Conservation (phyloP, 768 basidiomycete genomes). For the Termitomyces sp. region DNA sequence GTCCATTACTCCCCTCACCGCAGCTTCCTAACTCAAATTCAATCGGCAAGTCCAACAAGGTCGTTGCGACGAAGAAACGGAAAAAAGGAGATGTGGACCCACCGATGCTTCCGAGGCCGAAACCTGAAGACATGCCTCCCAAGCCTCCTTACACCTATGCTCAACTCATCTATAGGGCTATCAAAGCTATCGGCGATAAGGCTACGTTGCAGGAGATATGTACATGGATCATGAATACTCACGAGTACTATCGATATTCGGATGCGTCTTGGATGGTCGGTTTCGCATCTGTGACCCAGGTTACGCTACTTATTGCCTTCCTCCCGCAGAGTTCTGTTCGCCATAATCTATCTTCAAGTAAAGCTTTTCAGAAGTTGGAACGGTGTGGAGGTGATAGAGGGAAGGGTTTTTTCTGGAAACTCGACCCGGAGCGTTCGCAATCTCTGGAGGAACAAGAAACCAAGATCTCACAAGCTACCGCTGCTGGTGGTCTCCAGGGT, state of each 20-base stretch:
- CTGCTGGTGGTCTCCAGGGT: slow-evolving; percentile 22
- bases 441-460: slow-evolving; percentile 69
- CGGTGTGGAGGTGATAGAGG: slow-evolving; percentile 80
- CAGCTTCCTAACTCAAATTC: slow-evolving; percentile 63
- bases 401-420: slow-evolving; percentile 92
- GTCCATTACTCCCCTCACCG: slow-evolving; percentile 32
- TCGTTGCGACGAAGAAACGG: slow-evolving; percentile 59
- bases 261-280: slow-evolving; percentile 91
- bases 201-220: slow-evolving; percentile 92
- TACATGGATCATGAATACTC: slow-evolving; percentile 84
- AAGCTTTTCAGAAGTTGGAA: slow-evolving; percentile 89
- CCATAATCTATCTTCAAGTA: slow-evolving; percentile 90
- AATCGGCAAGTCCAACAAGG: slow-evolving; percentile 45
- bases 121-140: slow-evolving; percentile 76
- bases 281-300: slow-evolving; percentile 11
- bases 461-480: slow-evolving; percentile 39
- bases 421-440: slow-evolving; percentile 72
- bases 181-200: slow-evolving; percentile 77
- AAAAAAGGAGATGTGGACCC: slow-evolving; percentile 57
- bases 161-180: slow-evolving; percentile 86
- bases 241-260: slow-evolving; percentile 88
- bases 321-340: slow-evolving; percentile 78
- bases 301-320: background rate
- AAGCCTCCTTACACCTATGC: slow-evolving; percentile 92
- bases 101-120: slow-evolving; percentile 36